Conservation (phyloP, 306 rosid species). For the Glycine tomentella region DNA sequence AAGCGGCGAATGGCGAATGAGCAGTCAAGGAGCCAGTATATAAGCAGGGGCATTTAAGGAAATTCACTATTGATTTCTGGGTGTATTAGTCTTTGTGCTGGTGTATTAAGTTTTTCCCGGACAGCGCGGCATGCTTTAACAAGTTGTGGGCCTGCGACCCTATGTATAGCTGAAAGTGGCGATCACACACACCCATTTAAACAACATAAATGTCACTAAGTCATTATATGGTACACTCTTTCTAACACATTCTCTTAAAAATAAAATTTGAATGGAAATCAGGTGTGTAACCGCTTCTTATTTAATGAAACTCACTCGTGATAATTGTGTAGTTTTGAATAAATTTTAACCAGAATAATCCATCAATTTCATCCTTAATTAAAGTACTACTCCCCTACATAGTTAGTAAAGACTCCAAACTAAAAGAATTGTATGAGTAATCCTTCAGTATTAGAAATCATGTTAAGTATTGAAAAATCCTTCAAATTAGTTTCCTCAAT, state of each 20-base stretch:
- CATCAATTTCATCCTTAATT: not conserved
- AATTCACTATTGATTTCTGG: too few species aligned
- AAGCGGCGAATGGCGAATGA: too few species aligned
- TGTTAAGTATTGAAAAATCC: too few species aligned
- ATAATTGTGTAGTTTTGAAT: not conserved
- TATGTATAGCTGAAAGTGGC: constrained; percentile 68
- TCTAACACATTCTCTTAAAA: not conserved
- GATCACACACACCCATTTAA: not conserved
- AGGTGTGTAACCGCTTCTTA: not conserved
- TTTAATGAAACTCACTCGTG: not conserved
- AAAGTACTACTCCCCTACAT: not conserved
- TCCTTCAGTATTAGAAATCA: too few species aligned
- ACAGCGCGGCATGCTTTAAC: constrained; percentile 59
- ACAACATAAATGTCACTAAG: not conserved
- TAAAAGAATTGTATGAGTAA: too few species aligned
- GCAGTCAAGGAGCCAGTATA: too few species aligned
- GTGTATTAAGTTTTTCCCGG: too few species aligned
- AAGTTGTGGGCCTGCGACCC: constrained; percentile 81
- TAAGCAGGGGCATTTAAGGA: too few species aligned
- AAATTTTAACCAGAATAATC: not conserved
- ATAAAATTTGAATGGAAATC: not conserved
- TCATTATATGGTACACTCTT: not conserved
- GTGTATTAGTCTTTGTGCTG: too few species aligned
- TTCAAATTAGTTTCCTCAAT: too few species aligned
- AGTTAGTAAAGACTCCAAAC: too few species aligned